Base-by-base conservation (phyloP, 2,329 filamentous ascomycete species). In the Lasiodiplodia citricola region DNA sequence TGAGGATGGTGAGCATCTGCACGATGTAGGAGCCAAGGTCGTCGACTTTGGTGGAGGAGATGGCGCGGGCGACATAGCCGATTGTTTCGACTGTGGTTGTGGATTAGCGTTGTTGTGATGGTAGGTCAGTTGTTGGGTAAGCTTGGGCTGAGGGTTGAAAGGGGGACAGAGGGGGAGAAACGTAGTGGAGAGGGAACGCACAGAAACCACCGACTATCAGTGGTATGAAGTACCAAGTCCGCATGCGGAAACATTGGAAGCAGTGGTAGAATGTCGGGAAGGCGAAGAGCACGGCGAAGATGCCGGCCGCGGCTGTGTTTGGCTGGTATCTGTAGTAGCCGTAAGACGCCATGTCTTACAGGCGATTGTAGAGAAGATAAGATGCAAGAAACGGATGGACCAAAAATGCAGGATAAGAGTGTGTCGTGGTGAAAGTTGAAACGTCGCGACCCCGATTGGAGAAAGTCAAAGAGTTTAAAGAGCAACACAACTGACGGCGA, bases 141-240 rank as follows among this genome's bases (percentile, higher is more conserved):
- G 28, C 28, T 28, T 28, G 28, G 28, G 28, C 4, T 28, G 28
- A 28, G 28, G 28, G 28, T 7, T 4, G 68, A 23, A 18, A n/a
- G 16, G 37, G 4, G n/a, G 47, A 10, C 11, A 2, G 37, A 13
- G 41, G 41, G 25, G n/a, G 23, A 4, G 51, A 6, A 7, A 11
- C 8, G 7, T 6, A 28, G 4, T 28, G 4, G 28, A 28, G 28
- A 28, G 28, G 28, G 28, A 28, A 28, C 52, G 14, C 37, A 86
- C 84, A 85, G 23, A 82, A 65, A 21, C 83, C 83, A 23, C 85
- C 85, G 21, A 87, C 75, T 5, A 84, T 71, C 55, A 87, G 83
- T 0, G 86, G 82, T 2, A 84, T 82, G 72, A 86, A 83, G 74
- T 84, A 87, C 82, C 83, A 87, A 1, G 82, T 82, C 35, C 79